A percentile compares a stretch with the other conserved stretches of the same genome.
These are phyloP conservation scores for Aspergillus brunneoviolaceus DNA, from an alignment of 2,329 filamentous ascomycete genomes.

Conservation along the genomic window DNA sequence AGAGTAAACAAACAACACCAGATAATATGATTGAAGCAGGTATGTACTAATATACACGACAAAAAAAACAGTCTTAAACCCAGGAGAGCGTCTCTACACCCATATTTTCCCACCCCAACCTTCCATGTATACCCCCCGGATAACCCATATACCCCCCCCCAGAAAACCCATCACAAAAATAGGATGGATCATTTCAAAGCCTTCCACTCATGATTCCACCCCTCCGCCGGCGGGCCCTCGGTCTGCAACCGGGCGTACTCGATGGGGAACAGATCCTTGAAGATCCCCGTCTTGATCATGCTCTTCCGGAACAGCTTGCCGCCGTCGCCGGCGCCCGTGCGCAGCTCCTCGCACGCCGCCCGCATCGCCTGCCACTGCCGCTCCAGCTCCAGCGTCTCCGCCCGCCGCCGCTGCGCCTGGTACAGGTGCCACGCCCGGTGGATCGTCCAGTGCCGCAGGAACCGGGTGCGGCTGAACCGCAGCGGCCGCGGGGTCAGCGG, in stretches of 20 bases:
- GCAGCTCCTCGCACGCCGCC: constrained; percentile 79
- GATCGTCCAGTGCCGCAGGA: constrained; percentile 97
- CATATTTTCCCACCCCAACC: too few species aligned
- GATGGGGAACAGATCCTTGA: constrained; percentile 73
- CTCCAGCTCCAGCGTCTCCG: constrained; percentile 69
- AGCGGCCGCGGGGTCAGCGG: constrained; percentile 72
- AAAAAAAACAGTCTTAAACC: too few species aligned
- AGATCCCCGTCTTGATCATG: constrained; percentile 87
- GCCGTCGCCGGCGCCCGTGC: constrained; percentile 51
- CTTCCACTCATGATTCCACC: constrained; percentile 96
- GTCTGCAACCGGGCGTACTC: constrained; percentile 77
- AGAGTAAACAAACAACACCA: too few species aligned
- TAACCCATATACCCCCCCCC: too few species aligned
- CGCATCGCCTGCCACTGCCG: constrained; percentile 80
- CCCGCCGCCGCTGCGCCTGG: constrained; percentile 65
- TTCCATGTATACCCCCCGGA: too few species aligned
- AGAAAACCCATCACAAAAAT: too few species aligned
- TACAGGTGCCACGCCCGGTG: constrained; percentile 91
- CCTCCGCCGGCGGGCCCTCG: constrained; percentile 71
- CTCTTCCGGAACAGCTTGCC: constrained; percentile 75
- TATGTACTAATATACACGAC: too few species aligned
- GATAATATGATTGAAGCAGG: too few species aligned
- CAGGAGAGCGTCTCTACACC: too few species aligned
- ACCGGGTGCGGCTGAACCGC: constrained; percentile 81
- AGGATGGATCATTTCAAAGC: constrained; percentile 29